Base-by-base conservation (phyloP, 164 flowering plant genomes). In the Paratinospora sagittata region DNA sequence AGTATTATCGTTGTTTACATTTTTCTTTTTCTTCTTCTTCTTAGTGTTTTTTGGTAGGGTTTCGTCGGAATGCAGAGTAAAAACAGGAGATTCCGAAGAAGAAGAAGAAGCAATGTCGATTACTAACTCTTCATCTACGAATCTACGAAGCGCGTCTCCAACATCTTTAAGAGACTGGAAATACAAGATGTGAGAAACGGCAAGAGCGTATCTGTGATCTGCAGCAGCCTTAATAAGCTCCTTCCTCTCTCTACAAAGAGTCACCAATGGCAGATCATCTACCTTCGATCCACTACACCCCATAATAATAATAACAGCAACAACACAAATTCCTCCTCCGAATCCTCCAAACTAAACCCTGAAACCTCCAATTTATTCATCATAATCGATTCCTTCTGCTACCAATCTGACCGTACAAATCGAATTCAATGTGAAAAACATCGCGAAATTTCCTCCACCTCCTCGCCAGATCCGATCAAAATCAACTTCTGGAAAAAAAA, bases 221-320 rank as follows among this genome's bases (percentile, higher is more conserved):
- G 84, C 81, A 19, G 96, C 99, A 4, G 90, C 90, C 71, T 78
- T 87, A 66, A 96, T 72, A 17, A 84, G 76, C 3, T 88, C 84
- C 70, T 81, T 91, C 60, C 99, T 79, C 79, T 93, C 86, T 60
- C 87, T 84, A 75, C 99, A 96, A 0, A 86, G 86, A n/a, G 68
- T 83, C 74, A 96, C 97, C 65, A 93, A 67, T 11, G 86, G 85
- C 41, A 79, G 75, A 70, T 90, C 90, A 33, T 90, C 96, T 3
- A 79, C 83, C 70, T 92, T 95, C 21, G 97, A 95, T 55, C 81
- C 87, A 34, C 91, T 84, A 75, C 98, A 95, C 67, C 99, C 99
- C 98, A 95, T 92, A 55, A 95, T 92, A 55, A 21, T 71, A 61
- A 12, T 23, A 69, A 47, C 33, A 49, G 64, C 65, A 68, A 17